A percentile compares a stretch with the other conserved stretches of the same genome.
These are phyloP conservation scores for Talaromyces islandicus DNA, from an alignment of 2,329 filamentous ascomycete genomes.

Conservation along the genomic window DNA sequence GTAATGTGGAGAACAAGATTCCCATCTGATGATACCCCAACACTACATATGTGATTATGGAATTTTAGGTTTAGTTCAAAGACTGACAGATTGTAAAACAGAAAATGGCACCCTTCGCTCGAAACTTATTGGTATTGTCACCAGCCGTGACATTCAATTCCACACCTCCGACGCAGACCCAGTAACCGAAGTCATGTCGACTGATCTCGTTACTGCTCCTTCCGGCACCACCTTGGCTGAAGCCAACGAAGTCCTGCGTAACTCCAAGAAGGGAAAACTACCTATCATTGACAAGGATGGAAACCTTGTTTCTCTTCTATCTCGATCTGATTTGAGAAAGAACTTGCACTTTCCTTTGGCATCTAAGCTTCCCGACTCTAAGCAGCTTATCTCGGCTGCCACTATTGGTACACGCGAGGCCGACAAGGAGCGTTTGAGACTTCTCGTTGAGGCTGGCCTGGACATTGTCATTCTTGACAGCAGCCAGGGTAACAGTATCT, in stretches of 20 bases:
- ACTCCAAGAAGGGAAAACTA: conserved; percentile 98
- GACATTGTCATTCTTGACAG: conserved; percentile 95
- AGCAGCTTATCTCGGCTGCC: conserved; percentile 93
- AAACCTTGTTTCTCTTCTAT: conserved; percentile 88
- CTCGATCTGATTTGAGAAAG: conserved; percentile 94
- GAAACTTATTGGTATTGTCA: conserved; percentile 95
- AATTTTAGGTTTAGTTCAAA: not conserved
- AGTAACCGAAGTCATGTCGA: conserved; percentile 91
- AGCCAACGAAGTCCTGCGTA: conserved; percentile 86
- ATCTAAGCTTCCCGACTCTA: conserved; percentile 92
- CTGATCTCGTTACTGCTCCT: conserved; percentile 81
- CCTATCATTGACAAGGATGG: conserved; percentile 79
- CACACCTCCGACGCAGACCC: conserved; percentile 67
- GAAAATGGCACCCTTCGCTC: conserved; percentile 89
- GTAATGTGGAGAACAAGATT: conserved; percentile 71
- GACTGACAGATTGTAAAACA: conserved; percentile 36
- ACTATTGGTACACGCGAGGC: conserved; percentile 92
- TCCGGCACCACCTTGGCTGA: conserved; percentile 77
- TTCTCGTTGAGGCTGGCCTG: conserved; percentile 87
- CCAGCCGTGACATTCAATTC: conserved; percentile 96
- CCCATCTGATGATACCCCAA: conserved; percentile 40
- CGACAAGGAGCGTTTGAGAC: conserved; percentile 79
- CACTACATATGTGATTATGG: not conserved
- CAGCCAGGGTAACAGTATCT: conserved; percentile 97
- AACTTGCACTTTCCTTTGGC: conserved; percentile 95